These are phyloP conservation scores for Cornus florida DNA, from an alignment of 148 eudicot species.

Conservation along the genomic window DNA sequence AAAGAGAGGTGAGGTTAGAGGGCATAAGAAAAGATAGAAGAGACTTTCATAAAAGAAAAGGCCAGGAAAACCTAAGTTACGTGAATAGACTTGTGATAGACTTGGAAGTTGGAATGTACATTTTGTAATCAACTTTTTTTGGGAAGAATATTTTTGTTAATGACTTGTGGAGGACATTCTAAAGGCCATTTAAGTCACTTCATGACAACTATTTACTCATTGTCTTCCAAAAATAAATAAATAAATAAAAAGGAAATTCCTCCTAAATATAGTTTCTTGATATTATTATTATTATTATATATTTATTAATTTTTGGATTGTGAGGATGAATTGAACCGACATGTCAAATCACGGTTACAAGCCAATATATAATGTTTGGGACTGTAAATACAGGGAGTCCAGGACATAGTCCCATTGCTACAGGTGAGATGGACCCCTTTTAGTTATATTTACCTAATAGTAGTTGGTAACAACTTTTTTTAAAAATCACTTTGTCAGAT, in stretches of 20 bases:
- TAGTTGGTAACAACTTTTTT: slow-evolving; percentile 4
- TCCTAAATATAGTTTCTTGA: not conserved
- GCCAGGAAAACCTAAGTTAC: too few species aligned
- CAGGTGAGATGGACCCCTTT: not conserved
- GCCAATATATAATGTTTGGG: not conserved
- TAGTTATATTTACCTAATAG: not conserved
- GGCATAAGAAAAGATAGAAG: too few species aligned
- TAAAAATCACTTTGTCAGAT: not conserved
- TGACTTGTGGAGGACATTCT: too few species aligned
- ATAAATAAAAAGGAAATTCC: not conserved
- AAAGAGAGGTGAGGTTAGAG: too few species aligned
- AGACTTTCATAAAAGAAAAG: too few species aligned
- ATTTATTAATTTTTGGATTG: not conserved
- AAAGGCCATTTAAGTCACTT: not conserved
- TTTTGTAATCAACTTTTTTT: too few species aligned
- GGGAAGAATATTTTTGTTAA: not conserved
- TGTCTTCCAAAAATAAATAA: not conserved
- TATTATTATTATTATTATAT: too few species aligned
- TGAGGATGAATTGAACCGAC: not conserved
- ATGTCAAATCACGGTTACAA: not conserved
- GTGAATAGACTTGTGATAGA: too few species aligned
- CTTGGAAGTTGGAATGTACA: not conserved
- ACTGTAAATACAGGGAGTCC: not conserved
- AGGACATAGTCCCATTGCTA: not conserved
- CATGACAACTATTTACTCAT: not conserved